These are phyloP conservation scores for Sarocladium oryzae DNA, from an alignment of 2,329 filamentous ascomycete genomes.

Conservation along the genomic window DNA sequence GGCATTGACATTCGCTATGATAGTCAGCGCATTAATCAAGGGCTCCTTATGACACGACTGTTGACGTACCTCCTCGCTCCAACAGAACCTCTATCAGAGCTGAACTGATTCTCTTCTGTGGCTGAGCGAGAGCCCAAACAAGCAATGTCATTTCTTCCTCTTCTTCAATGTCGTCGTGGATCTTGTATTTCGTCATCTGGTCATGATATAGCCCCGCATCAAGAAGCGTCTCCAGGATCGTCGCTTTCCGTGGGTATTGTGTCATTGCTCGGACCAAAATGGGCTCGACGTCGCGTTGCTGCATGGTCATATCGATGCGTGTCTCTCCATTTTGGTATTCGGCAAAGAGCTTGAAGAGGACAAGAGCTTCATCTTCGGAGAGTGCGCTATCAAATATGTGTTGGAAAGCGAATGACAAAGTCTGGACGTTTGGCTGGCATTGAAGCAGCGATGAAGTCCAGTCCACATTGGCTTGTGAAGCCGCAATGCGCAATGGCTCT, in stretches of 20 bases:
- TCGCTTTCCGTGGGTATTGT: constrained; percentile 47
- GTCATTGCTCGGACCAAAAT: constrained; percentile 46
- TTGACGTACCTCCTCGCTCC: constrained; percentile 30
- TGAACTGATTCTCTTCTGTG: constrained; percentile 56
- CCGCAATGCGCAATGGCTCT: constrained; percentile 46
- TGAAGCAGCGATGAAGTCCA: constrained; percentile 45
- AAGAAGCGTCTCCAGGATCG: constrained; percentile 45
- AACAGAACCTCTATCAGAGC: constrained; percentile 51
- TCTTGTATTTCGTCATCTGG: constrained; percentile 36
- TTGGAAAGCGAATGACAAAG: constrained; percentile 48
- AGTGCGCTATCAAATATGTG: constrained; percentile 47
- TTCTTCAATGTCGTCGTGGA: constrained; percentile 40
- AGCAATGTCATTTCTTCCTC: constrained; percentile 51
- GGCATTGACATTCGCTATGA: constrained; percentile 49
- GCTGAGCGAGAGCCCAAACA: constrained; percentile 55
- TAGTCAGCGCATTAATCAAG: constrained; percentile 12
- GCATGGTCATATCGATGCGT: constrained; percentile 44
- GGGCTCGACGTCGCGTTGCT: constrained; percentile 35
- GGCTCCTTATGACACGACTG: not conserved
- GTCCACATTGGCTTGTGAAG: constrained; percentile 41
- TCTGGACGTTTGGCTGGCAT: constrained; percentile 40
- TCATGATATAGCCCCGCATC: constrained; percentile 56
- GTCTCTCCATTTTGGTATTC: constrained; percentile 41
- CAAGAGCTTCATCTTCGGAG: constrained; percentile 42
- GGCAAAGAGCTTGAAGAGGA: constrained; percentile 45